phyloP scores from a whole-genome alignment of 805 yeast genomes.

The Starmerella riodocensis region DNA sequence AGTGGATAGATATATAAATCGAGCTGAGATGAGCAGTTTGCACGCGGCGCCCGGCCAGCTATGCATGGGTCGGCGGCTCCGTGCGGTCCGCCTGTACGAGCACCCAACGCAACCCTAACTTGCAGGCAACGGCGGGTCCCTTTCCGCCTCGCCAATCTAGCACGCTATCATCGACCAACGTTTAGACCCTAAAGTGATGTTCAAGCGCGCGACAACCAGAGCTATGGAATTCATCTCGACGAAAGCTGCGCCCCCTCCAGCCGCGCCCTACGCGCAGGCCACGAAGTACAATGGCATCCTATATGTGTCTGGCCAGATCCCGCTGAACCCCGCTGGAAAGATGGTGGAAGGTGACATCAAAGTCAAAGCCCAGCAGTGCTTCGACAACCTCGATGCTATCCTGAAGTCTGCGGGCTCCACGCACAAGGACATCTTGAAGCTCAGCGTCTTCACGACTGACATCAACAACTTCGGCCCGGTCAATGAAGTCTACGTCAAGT shows the following conservation, averaged over 20 bases:
- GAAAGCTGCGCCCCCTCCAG: constrained; percentile 83
- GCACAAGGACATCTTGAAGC: constrained; percentile 72
- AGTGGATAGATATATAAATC: too few species aligned
- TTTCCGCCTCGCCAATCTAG: too few species aligned
- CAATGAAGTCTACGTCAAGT: constrained; percentile 63
- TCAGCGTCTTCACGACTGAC: constrained; percentile 80
- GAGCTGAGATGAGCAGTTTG: too few species aligned
- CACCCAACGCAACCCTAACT: too few species aligned
- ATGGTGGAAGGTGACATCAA: constrained; percentile 63
- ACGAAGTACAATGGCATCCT: constrained; percentile 77
- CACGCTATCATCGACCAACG: too few species aligned
- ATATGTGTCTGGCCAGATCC: constrained; percentile 92
- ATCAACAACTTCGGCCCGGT: constrained; percentile 74
- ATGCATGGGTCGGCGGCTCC: too few species aligned
- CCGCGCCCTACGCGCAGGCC: constrained; percentile 94
- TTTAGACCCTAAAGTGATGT: constrained; percentile 14
- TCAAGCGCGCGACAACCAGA: constrained; percentile 14
- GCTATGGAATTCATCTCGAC: constrained; percentile 28
- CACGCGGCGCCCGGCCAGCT: too few species aligned
- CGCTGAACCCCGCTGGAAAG: constrained; percentile 67
- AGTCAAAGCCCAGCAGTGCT: constrained; percentile 31
- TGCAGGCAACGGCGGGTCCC: too few species aligned
- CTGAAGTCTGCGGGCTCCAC: constrained; percentile 77
- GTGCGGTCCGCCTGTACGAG: too few species aligned
- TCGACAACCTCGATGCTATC: constrained; percentile 39